Evolutionary conservation across 108 stramenopile species (phyloP), one percentile per base, ranked within the genome.

Genomic region (Pseudonitzschia delicatissima): DNA sequence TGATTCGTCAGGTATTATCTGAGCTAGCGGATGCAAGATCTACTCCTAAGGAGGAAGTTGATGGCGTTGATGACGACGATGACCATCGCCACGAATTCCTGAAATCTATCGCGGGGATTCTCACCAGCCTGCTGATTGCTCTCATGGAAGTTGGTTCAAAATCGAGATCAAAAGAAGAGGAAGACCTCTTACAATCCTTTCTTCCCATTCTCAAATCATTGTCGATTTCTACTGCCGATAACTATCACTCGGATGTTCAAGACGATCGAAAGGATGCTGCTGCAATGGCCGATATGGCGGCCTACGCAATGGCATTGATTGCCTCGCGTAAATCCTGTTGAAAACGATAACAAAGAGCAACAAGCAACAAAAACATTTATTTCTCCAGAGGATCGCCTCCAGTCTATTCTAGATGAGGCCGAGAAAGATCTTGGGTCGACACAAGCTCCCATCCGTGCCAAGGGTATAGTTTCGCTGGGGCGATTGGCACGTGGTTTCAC

Each of bases 361-460:
- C 35, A 21, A 36, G 36, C 45, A 32, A 37, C 17, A 2, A 15
- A 17, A 48, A 20, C 66, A 34, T 5, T 44, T 15, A 4, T n/a
- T 42, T 13, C 28, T 5, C 1, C 44, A 39, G 25, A 32, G 57
- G 55, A 62, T 7, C 37, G 33, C 12, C 66, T 68, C 11, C 44
- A 32, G 31, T 34, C 20, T 7, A 60, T 68, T 25, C 49, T 89
- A n/a, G 12, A 39, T 4, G 44, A 66, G 35, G 79, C 84, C 6
- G 78, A 88, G 58, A 53, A 45, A 3, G 88, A 93, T 53, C 57
- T 93, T 15, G 49, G 63, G 40, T 93, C 92, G 0, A 64, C 53
- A 50, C 85, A 91, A 33, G 79, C 87, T 7, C 89, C 92, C n/a
- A 51, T 93, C 21, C 73, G 92, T 44, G 92, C 92, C 44, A 62